Evolutionary conservation across 2,329 filamentous ascomycete genomes (phyloP).

Genomic region (Chrysoporthe cubensis): DNA sequence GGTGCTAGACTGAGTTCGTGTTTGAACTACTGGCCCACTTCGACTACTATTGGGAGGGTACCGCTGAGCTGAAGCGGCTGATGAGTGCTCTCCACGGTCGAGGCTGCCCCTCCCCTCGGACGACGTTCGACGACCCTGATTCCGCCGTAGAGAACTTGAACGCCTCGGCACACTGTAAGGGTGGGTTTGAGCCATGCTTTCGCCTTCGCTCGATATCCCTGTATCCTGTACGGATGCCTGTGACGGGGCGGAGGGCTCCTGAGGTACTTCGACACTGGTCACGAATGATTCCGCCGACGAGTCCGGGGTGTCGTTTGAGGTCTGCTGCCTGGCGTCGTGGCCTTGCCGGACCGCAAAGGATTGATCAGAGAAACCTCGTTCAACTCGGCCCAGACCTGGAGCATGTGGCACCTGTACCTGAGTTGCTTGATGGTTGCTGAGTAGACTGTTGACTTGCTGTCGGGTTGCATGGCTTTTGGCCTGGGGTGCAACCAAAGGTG

Average conservation of each 20-base stretch:
- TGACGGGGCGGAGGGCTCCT: background rate
- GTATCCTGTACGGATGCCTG: conserved; percentile 11
- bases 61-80: conserved; percentile 14
- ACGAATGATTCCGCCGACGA: conserved; percentile 22
- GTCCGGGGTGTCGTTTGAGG: conserved; percentile 5
- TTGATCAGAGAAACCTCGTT: background rate
- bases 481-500: background rate
- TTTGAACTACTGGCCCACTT: conserved; percentile 18
- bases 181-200: background rate
- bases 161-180: conserved; percentile 13
- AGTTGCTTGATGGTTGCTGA: conserved; percentile 5
- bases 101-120: conserved; percentile 16
- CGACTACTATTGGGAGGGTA: conserved; percentile 29
- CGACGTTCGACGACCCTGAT: background rate
- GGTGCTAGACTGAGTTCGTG: conserved; percentile 15
- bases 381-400: background rate
- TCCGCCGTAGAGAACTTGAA: conserved; percentile 14
- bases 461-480: conserved; percentile 3
- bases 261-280: conserved; percentile 21
- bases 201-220: conserved; percentile 1
- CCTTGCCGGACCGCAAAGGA: background rate
- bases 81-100: conserved; percentile 1
- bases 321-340: background rate
- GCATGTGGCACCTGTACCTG: background rate
- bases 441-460: conserved; percentile 16